phyloP scores from a whole-genome alignment of 2,329 filamentous ascomycete genomes.

The Hypoxylon sp. region DNA sequence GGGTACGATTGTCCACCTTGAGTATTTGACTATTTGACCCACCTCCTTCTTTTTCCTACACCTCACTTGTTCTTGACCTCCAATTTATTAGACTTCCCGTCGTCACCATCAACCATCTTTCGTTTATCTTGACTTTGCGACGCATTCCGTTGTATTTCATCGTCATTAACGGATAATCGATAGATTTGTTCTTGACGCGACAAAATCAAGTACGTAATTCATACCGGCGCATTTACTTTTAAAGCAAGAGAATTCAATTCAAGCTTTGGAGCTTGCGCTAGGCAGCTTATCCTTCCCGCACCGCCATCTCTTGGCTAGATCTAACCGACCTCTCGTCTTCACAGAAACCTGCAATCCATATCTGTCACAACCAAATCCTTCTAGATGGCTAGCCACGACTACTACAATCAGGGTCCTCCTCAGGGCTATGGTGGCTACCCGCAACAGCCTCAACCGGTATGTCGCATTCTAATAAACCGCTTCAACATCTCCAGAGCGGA shows the following conservation, averaged over 20 bases:
- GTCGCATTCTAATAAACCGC: conserved; percentile 44
- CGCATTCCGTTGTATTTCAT: conserved; percentile 19
- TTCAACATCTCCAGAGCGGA: conserved; percentile 10
- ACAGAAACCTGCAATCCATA: conserved; percentile 31
- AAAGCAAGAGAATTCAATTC: conserved; percentile 23
- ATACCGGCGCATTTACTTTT: conserved; percentile 12
- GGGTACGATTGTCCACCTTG: conserved; percentile 14
- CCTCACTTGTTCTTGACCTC: conserved; percentile 33
- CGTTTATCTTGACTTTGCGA: conserved; percentile 24
- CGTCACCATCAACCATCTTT: conserved; percentile 31
- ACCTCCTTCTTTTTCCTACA: conserved; percentile 33
- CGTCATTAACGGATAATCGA: conserved; percentile 7
- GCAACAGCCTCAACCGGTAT: conserved; percentile 62
- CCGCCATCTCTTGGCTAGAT: conserved; percentile 31
- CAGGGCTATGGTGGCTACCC: conserved; percentile 56
- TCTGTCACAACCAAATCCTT: conserved; percentile 35
- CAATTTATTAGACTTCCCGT: conserved; percentile 26
- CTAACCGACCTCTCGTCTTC: conserved; percentile 26
- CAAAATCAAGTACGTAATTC: conserved; percentile 22
- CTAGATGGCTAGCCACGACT: conserved; percentile 53
- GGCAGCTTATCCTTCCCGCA: conserved; percentile 16
- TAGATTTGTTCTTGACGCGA: conserved; percentile 9
- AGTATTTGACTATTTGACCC: conserved; percentile 38
- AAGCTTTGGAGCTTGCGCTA: conserved; percentile 25
- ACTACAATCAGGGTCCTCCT: conserved; percentile 54